Conservation (phyloP, 177 flowering plant species). For the Vitis hybrid region DNA sequence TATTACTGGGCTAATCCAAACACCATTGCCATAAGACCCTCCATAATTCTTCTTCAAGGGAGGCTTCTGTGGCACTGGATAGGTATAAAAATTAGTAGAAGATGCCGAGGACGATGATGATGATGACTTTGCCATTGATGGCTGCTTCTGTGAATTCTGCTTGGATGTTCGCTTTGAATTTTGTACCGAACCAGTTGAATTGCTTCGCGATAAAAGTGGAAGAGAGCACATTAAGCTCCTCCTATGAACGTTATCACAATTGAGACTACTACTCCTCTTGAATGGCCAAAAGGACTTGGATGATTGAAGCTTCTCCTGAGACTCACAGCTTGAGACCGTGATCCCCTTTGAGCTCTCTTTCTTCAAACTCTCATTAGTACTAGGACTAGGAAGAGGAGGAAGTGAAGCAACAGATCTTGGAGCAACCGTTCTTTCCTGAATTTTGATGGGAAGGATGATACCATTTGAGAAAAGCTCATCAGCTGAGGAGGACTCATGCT, state of each 20-base stretch:
- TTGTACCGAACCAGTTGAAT: conserved; percentile 41
- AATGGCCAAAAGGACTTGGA: conserved; percentile 39
- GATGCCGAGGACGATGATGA: conserved; percentile 13
- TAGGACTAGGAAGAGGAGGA: conserved; percentile 29
- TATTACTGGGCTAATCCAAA: conserved; percentile 38
- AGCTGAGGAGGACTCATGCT: conserved; percentile 36
- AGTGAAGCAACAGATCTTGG: conserved; percentile 1
- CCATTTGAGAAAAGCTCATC: conserved; percentile 56
- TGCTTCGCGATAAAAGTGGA: conserved; percentile 41
- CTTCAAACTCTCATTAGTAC: conserved; percentile 3
- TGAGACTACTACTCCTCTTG: conserved; percentile 41
- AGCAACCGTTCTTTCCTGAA: conserved; percentile 10
- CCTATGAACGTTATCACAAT: conserved; percentile 20
- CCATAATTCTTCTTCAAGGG: conserved; percentile 26
- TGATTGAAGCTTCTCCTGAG: conserved; percentile 18
- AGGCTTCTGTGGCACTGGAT: conserved; percentile 24
- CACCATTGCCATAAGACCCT: conserved; percentile 27
- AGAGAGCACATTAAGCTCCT: conserved; percentile 29
- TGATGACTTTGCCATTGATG: conserved; percentile 13
- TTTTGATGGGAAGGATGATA: conserved; percentile 31
- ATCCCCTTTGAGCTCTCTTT: conserved; percentile 9
- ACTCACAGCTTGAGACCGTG: background rate
- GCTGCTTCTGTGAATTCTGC: conserved; percentile 15
- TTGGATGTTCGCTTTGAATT: conserved; percentile 19
- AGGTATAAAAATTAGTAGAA: conserved; percentile 6